phyloP scores from a whole-genome alignment of 2,329 filamentous ascomycete species.

The Colletotrichum tanaceti region DNA sequence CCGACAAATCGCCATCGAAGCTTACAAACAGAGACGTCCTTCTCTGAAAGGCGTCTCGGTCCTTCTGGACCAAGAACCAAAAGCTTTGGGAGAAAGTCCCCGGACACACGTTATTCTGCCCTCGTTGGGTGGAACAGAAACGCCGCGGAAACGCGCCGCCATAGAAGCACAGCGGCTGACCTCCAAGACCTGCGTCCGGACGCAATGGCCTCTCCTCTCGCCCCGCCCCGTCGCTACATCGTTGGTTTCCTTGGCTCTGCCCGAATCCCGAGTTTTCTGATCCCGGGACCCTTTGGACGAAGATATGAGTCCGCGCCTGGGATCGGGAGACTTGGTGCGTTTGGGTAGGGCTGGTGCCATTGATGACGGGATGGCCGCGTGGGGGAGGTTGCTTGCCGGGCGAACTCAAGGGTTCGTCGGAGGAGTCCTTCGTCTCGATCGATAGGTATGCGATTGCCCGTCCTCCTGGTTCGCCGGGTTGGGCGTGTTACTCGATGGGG shows the following conservation, averaged over 20 bases:
- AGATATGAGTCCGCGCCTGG: slow-evolving; percentile 85
- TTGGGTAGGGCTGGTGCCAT: slow-evolving; percentile 41
- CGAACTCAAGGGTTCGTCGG: slow-evolving; percentile 55
- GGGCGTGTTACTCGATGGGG: slow-evolving; percentile 97
- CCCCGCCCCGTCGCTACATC: slow-evolving; percentile 62
- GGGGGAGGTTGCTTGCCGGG: slow-evolving; percentile 46
- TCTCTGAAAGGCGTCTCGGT: slow-evolving; percentile 47
- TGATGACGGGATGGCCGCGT: slow-evolving; percentile 46
- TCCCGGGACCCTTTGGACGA: slow-evolving; percentile 74
- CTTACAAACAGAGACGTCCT: slow-evolving; percentile 83
- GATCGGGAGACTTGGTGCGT: slow-evolving; percentile 35
- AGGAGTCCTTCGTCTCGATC: slow-evolving; percentile 85
- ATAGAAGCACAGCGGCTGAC: slow-evolving; percentile 98
- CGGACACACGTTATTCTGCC: slow-evolving; percentile 75
- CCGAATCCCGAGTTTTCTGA: not conserved
- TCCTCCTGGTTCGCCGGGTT: slow-evolving; percentile 47
- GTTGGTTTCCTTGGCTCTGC: slow-evolving; percentile 45
- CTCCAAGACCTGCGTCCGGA: slow-evolving; percentile 70
- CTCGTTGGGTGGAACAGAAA: slow-evolving; percentile 48
- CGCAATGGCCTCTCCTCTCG: slow-evolving; percentile 47
- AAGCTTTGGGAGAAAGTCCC: slow-evolving; percentile 99
- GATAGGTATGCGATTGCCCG: slow-evolving; percentile 99
- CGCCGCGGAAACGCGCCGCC: slow-evolving; percentile 98
- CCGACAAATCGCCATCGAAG: slow-evolving; percentile 99
- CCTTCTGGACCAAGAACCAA: slow-evolving; percentile 52